These are phyloP conservation scores for Zizania latifolia DNA, from an alignment of 176 grass and related monocot species.

Conservation along the genomic window DNA sequence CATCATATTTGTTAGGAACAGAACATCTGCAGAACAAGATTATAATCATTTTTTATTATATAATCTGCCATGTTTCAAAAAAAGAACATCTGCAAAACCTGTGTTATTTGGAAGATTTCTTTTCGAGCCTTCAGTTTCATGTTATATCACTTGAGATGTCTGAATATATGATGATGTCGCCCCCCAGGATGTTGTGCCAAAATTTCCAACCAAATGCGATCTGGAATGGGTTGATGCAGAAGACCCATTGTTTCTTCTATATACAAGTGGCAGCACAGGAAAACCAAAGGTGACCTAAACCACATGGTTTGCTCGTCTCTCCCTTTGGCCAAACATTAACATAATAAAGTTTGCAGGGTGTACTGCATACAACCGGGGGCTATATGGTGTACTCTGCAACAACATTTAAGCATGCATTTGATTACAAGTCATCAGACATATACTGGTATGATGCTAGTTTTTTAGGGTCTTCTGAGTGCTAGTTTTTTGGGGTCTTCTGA, in stretches of 20 bases:
- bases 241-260: slow-evolving; percentile 95
- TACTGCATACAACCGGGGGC: slow-evolving; percentile 92
- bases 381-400: slow-evolving; percentile 96
- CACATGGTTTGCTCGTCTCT: not conserved
- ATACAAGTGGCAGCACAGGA: slow-evolving; percentile 98
- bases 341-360: slow-evolving; percentile 57
- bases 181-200: slow-evolving; percentile 66
- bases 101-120: not conserved
- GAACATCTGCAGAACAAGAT: not conserved
- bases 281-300: slow-evolving; percentile 75
- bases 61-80: too few species aligned
- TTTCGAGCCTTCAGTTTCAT: not conserved
- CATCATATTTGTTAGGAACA: not conserved
- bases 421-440: slow-evolving; percentile 87
- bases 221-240: slow-evolving; percentile 99
- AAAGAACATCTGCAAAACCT: not conserved
- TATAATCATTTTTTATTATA: too few species aligned
- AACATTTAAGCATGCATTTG: slow-evolving; percentile 98
- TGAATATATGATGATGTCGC: not conserved
- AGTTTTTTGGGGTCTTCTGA: not conserved
- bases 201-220: slow-evolving; percentile 70
- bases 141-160: not conserved
- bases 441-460: slow-evolving; percentile 62
- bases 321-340: slow-evolving; percentile 14
- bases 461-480: slow-evolving; percentile 8